Percentiles rank a stretch among this genome's conserved stretches.
Conservation (phyloP, 768 basidiomycete species). For the Mycena haematopus region DNA sequence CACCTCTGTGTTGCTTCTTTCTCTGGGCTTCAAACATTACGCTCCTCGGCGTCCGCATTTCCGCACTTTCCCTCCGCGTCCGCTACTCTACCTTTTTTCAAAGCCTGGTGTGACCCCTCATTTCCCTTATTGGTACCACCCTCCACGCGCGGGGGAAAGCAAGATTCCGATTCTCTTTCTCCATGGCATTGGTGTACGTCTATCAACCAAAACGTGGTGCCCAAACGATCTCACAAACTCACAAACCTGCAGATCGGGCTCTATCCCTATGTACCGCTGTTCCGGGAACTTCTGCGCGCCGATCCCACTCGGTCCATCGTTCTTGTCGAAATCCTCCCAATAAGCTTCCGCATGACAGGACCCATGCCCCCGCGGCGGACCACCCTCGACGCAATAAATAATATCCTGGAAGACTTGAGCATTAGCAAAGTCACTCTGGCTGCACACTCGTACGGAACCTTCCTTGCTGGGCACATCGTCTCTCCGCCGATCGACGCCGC, state of each 20-base stretch:
- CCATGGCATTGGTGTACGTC: slow-evolving; percentile 70
- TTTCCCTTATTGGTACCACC: slow-evolving; percentile 48
- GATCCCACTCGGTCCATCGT: slow-evolving; percentile 64
- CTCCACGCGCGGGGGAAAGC: slow-evolving; percentile 48
- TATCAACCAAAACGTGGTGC: neutral
- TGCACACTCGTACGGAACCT: slow-evolving; percentile 70
- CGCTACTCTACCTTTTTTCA: slow-evolving; percentile 51
- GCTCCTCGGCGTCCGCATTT: slow-evolving; percentile 41
- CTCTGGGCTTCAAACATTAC: slow-evolving; percentile 62
- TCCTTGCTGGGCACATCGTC: slow-evolving; percentile 58
- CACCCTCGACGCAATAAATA: slow-evolving; percentile 49
- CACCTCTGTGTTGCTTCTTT: slow-evolving; percentile 46
- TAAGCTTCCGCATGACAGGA: slow-evolving; percentile 64
- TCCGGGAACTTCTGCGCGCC: slow-evolving; percentile 48
- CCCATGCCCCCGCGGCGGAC: slow-evolving; percentile 50
- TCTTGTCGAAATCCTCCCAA: slow-evolving; percentile 63
- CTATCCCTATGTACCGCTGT: slow-evolving; percentile 59
- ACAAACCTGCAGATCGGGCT: slow-evolving; percentile 59
- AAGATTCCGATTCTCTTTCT: slow-evolving; percentile 66
- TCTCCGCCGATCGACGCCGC: slow-evolving; percentile 27
- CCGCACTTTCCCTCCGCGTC: slow-evolving; percentile 60
- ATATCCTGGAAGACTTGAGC: slow-evolving; percentile 51
- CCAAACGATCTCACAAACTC: neutral
- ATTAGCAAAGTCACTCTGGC: slow-evolving; percentile 50
- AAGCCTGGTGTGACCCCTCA: slow-evolving; percentile 44